These are phyloP conservation scores for Cryphonectria japonica DNA, from an alignment of 2,329 filamentous ascomycete species.

Conservation along the genomic window DNA sequence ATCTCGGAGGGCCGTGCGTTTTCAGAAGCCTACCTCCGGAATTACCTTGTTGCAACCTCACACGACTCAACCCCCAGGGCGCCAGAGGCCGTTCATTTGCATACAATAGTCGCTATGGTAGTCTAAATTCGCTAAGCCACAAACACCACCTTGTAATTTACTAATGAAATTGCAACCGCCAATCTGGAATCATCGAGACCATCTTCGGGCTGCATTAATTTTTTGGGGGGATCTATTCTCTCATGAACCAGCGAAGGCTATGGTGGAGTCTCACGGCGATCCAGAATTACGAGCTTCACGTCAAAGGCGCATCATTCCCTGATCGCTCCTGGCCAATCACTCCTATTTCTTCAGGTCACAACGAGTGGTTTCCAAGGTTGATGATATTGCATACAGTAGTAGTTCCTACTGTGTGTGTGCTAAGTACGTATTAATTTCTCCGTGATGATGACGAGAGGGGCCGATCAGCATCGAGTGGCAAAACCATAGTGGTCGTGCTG, in stretches of 20 bases:
- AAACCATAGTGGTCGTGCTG: not conserved
- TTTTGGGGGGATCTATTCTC: no score
- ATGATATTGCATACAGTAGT: not conserved
- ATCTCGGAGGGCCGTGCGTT: slow-evolving; percentile 2
- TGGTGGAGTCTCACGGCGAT: not conserved
- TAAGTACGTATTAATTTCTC: not conserved
- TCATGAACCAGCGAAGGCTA: not conserved
- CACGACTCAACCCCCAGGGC: not conserved
- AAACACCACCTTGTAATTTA: slow-evolving; percentile 16
- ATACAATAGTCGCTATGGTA: slow-evolving; percentile 3
- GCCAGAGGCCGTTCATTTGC: not conserved
- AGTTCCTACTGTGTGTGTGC: not conserved
- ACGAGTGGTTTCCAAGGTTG: not conserved
- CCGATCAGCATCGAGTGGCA: slow-evolving; percentile 2
- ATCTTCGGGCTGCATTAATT: not conserved
- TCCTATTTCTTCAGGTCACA: not conserved
- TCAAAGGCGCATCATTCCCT: not conserved
- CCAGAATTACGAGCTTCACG: slow-evolving; percentile 9
- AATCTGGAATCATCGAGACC: slow-evolving; percentile 4
- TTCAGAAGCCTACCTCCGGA: not conserved
- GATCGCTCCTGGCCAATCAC: not conserved
- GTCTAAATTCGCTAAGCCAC: slow-evolving; percentile 4
- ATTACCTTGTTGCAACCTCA: not conserved
- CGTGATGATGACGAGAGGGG: not conserved
- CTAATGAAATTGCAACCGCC: slow-evolving; percentile 19